Evolutionary conservation across 2,329 filamentous ascomycete species (phyloP).

Genomic region (Didymellaceae sp.): DNA sequence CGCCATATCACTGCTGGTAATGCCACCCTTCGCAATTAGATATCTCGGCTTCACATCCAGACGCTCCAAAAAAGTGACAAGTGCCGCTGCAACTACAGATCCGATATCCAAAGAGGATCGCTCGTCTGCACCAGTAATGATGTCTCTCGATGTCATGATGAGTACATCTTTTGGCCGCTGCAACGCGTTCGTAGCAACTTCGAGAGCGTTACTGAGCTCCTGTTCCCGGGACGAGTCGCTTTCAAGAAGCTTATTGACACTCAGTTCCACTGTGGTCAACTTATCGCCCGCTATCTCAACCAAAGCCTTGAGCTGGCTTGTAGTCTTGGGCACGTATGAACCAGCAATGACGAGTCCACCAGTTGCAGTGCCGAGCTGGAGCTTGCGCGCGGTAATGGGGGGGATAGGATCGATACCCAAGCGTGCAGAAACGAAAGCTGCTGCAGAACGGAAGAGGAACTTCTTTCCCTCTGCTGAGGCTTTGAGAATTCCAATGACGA

Average conservation of each 20-base stretch:
- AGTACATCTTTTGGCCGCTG: conserved; percentile 59
- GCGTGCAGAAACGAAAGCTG: conserved; percentile 57
- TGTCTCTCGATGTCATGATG: conserved; percentile 64
- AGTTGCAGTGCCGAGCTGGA: conserved; percentile 47
- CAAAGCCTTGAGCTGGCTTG: conserved; percentile 59
- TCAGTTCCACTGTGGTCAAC: conserved; percentile 56
- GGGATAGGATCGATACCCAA: conserved; percentile 61
- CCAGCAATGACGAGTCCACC: conserved; percentile 64
- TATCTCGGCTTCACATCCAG: conserved; percentile 61
- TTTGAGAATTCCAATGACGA: conserved; percentile 57
- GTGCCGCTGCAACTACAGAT: conserved; percentile 56
- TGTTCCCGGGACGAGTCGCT: conserved; percentile 45
- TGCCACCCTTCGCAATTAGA: conserved; percentile 66
- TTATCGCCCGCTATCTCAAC: conserved; percentile 47
- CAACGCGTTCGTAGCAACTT: conserved; percentile 40
- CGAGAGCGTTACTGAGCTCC: conserved; percentile 48
- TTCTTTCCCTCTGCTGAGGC: conserved; percentile 50
- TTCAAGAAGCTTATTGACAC: conserved; percentile 57
- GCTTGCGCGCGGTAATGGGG: conserved; percentile 56
- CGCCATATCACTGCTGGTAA: conserved; percentile 65
- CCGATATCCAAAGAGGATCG: conserved; percentile 62
- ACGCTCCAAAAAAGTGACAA: conserved; percentile 58
- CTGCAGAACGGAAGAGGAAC: conserved; percentile 56
- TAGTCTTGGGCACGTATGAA: conserved; percentile 66
- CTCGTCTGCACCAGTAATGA: conserved; percentile 59